A percentile compares a stretch with the other conserved stretches of the same genome.
Conservation (phyloP, 1,139 yeast species). For the Geotrichum carabidarum region DNA sequence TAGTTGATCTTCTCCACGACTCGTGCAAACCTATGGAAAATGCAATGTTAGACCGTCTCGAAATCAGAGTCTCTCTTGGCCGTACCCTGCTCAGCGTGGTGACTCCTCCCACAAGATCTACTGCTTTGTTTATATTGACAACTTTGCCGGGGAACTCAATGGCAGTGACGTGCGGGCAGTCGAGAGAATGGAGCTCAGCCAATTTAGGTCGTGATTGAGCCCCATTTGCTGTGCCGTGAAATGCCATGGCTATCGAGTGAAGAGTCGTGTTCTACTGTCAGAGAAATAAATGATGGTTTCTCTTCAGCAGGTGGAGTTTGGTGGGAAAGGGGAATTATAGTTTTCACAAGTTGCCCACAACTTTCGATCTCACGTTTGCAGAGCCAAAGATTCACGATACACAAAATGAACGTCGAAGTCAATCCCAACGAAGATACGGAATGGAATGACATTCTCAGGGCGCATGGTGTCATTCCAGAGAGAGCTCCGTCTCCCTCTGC, state of each 20-base stretch:
- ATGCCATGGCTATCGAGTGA: background rate
- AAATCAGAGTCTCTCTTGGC: background rate
- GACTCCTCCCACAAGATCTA: constrained; percentile 73
- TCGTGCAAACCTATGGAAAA: constrained; percentile 29
- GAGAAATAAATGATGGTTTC: background rate
- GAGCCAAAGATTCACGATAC: too few relatives aligned
- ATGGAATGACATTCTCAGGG: constrained; percentile 92
- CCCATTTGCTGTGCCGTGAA: background rate
- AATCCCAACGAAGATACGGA: constrained; percentile 96
- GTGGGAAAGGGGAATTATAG: constrained; percentile 7
- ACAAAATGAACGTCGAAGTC: constrained; percentile 67
- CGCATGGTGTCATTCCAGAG: constrained; percentile 88
- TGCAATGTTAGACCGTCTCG: background rate
- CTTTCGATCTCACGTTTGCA: too few relatives aligned
- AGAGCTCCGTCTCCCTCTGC: constrained; percentile 85
- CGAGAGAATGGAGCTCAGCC: constrained; percentile 26
- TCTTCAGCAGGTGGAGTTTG: background rate
- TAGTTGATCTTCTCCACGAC: constrained; percentile 43
- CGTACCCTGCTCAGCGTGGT: constrained; percentile 37
- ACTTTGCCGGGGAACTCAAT: constrained; percentile 79
- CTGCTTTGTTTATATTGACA: constrained; percentile 55
- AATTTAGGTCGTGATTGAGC: constrained; percentile 8
- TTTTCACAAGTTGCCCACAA: background rate
- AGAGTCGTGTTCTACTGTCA: too few relatives aligned
- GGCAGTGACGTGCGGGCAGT: constrained; percentile 27